phyloP scores from a whole-genome alignment of 768 basidiomycete genomes.

The Russula virescens region DNA sequence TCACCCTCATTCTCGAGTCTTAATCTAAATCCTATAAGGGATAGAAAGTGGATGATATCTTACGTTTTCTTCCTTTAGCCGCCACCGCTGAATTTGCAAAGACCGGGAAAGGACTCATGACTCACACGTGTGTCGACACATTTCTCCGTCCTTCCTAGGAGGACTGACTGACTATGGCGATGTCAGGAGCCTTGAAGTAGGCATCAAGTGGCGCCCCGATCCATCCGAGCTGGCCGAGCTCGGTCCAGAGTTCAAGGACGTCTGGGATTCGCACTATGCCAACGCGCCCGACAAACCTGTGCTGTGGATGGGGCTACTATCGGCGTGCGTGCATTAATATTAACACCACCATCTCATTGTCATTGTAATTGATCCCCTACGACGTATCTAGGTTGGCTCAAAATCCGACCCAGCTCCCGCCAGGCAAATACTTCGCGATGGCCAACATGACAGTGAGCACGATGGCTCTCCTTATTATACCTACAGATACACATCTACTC shows the following conservation, averaged over 20 bases:
- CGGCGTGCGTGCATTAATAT: slow-evolving; percentile 20
- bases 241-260: slow-evolving; percentile 27
- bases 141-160: too few species aligned
- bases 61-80: slow-evolving; percentile 25
- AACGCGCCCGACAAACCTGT: slow-evolving; percentile 27
- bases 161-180: not conserved
- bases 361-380: not conserved
- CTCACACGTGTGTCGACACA: slow-evolving; percentile 46
- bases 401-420: not conserved
- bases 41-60: too few species aligned
- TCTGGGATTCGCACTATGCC: slow-evolving; percentile 27
- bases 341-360: not conserved
- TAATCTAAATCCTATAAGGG: too few species aligned
- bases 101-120: slow-evolving; percentile 43
- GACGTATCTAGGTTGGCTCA: not conserved
- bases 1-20: not conserved
- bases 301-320: slow-evolving; percentile 12
- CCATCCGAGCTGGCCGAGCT: too few species aligned
- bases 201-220: too few species aligned
- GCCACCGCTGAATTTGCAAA: slow-evolving; percentile 33
- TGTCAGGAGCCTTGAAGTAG: slow-evolving; percentile 26
- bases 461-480: not conserved
- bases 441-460: slow-evolving; percentile 10
- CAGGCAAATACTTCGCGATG: slow-evolving; percentile 25
- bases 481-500: not conserved